Evolutionary conservation across 2,329 filamentous ascomycete genomes (phyloP), one percentile per base, ranked within the genome.

Genomic region (Fulvia fulva): DNA sequence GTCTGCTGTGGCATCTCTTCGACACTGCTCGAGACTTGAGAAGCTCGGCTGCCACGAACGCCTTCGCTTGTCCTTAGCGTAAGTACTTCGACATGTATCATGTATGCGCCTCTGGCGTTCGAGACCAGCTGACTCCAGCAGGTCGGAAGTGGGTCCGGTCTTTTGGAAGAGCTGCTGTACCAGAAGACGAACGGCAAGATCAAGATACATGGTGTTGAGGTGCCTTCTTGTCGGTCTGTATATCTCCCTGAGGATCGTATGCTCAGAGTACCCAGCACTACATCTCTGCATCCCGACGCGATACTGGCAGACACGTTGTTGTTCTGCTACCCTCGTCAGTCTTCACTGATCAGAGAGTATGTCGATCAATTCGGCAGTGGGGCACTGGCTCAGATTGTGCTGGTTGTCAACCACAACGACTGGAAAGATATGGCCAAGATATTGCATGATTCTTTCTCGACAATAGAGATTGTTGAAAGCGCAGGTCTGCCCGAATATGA

Each of bases 321-420:
- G 59, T 83, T 83, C 68, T 77, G 82, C 25, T 83, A 83, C 63
- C 81, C 81, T 0, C 75, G 80, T 14, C 71, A 78, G n/a, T 73
- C 78, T 3, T 73, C 68, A 3, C 67, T 83, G 11, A 61, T 83
- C 12, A 61, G 60, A 2, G 72, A 71, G 56, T 83, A 83, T 60
- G 45, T 83, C 26, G 64, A 74, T 3, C 53, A 59, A n/a, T 69
- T 69, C 63, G 68, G 69, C 0, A 47, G 63, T 12, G 67, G 63
- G 12, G 59, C 53, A 1, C 68, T 79, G 12, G 62, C 71, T 51
- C 68, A 57, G 9, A 65, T 79, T 16, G 60, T 80, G 3, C 78
- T 78, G 74, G 67, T 78, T 19, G 76, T 77, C 0, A 77, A 76
- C 23, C 66, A 67, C 25, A 70, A 69, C 12, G 78, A 81, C 56